Evolutionary conservation across 2,329 filamentous ascomycete species (phyloP).

Genomic region (Thelonectria discophora): DNA sequence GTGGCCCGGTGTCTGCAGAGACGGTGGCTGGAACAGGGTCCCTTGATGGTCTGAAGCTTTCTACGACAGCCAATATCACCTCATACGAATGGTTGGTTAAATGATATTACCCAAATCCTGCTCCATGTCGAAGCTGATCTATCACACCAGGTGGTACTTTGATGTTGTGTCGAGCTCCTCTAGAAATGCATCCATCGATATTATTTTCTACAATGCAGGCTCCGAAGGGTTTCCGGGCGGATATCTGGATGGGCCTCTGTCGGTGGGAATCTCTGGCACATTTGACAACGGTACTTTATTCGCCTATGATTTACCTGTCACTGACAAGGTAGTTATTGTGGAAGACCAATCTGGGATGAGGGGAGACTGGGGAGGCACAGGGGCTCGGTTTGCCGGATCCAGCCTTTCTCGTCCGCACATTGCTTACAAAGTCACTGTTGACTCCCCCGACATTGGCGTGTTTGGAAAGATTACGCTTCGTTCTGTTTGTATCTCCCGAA

Average conservation of each 20-base stretch:
- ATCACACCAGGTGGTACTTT: constrained; percentile 2
- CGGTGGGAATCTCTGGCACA: background rate
- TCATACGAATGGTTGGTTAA: constrained; percentile 8
- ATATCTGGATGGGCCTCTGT: background rate
- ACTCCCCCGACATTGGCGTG: background rate
- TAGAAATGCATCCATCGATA: background rate
- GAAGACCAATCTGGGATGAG: background rate
- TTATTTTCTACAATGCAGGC: constrained; percentile 7
- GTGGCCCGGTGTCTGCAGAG: background rate
- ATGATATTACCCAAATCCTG: too few species aligned
- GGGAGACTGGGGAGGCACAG: constrained; percentile 1
- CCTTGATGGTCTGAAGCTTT: constrained; percentile 3
- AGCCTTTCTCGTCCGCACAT: background rate
- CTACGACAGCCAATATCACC: background rate
- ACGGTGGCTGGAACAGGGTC: constrained; percentile 2
- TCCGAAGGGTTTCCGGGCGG: background rate
- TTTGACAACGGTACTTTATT: constrained; percentile 7
- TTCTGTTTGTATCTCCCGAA: background rate
- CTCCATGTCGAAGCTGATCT: background rate
- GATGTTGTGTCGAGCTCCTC: constrained; percentile 1
- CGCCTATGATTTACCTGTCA: background rate
- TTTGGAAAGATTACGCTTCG: background rate
- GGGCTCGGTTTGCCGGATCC: background rate
- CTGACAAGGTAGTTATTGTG: background rate
- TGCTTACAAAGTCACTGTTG: background rate